phyloP scores from a whole-genome alignment of 2,329 filamentous ascomycete genomes.

The Metarhizium robertsii region DNA sequence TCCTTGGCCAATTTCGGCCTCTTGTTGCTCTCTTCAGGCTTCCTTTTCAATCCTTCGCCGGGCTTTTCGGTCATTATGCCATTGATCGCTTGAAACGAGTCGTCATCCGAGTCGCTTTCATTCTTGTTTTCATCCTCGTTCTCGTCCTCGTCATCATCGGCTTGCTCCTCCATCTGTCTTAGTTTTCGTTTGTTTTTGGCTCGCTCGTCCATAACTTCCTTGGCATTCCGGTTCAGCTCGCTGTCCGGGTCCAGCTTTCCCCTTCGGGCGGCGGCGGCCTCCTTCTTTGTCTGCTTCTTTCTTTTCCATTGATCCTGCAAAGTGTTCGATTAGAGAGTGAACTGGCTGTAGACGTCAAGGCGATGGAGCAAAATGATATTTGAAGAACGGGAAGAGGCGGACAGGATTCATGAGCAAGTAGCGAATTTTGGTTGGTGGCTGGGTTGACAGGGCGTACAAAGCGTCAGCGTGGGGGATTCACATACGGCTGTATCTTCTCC shows the following conservation, averaged over 20 bases:
- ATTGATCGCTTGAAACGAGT: constrained; percentile 33
- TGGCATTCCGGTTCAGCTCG: constrained; percentile 68
- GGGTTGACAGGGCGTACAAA: not conserved
- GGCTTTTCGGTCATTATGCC: constrained; percentile 53
- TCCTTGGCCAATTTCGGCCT: constrained; percentile 37
- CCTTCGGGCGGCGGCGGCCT: constrained; percentile 71
- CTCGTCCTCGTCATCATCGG: constrained; percentile 24
- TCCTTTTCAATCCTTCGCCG: constrained; percentile 51
- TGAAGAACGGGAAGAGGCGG: not conserved
- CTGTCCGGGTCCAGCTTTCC: constrained; percentile 89
- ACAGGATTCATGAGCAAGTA: not conserved
- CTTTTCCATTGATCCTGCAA: constrained; percentile 79
- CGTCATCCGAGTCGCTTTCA: too few relatives aligned
- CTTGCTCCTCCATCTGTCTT: constrained; percentile 48
- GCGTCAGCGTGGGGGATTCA: constrained; percentile 15
- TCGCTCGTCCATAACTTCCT: constrained; percentile 83
- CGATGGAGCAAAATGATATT: not conserved
- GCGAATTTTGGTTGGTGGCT: not conserved
- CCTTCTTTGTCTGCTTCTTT: constrained; percentile 91
- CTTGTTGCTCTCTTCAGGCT: constrained; percentile 39
- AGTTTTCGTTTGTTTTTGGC: constrained; percentile 72
- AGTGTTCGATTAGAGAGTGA: not conserved
- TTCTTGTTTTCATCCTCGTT: constrained; percentile 22
- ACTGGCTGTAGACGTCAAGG: not conserved
- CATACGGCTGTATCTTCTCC: constrained; percentile 75